Evolutionary conservation across 73 alveolate species (phyloP).

Genomic region (Paramecium biaurelia): DNA sequence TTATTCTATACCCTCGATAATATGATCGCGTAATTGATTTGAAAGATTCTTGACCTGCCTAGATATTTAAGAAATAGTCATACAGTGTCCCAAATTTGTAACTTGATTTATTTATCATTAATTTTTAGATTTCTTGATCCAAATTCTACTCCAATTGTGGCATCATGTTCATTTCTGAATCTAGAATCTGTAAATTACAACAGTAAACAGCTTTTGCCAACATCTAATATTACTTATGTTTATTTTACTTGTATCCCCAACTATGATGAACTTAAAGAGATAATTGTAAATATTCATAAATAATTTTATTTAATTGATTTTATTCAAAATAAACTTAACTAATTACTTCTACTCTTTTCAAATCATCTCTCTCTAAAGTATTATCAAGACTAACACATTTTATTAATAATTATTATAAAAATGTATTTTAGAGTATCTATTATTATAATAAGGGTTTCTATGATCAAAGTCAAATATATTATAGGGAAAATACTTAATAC

Average conservation of each 20-base stretch:
- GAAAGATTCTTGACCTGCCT: slow-evolving; percentile 69
- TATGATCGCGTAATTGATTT: slow-evolving; percentile 69
- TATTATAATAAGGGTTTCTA: neutral
- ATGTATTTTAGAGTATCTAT: too few relatives aligned
- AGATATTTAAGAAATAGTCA: neutral
- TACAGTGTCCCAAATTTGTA: slow-evolving; percentile 84
- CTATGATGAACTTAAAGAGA: slow-evolving; percentile 61
- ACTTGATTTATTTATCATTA: slow-evolving; percentile 65
- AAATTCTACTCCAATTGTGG: slow-evolving; percentile 78
- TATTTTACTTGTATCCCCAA: slow-evolving; percentile 56
- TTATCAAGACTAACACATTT: too few relatives aligned
- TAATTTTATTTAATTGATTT: neutral
- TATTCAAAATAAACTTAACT: neutral
- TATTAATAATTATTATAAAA: too few relatives aligned
- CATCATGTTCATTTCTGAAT: slow-evolving; percentile 70
- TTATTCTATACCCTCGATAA: slow-evolving; percentile 60
- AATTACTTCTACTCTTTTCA: neutral
- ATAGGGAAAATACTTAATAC: too few relatives aligned
- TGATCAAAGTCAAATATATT: neutral
- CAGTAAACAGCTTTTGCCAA: slow-evolving; percentile 72
- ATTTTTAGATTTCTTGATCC: slow-evolving; percentile 70
- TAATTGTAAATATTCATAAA: slow-evolving; percentile 54
- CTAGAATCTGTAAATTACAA: slow-evolving; percentile 71
- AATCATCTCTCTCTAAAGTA: neutral
- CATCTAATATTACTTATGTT: neutral